Base-by-base conservation (phyloP, 2,329 filamentous ascomycete species). In the Elsinoe fawcettii region DNA sequence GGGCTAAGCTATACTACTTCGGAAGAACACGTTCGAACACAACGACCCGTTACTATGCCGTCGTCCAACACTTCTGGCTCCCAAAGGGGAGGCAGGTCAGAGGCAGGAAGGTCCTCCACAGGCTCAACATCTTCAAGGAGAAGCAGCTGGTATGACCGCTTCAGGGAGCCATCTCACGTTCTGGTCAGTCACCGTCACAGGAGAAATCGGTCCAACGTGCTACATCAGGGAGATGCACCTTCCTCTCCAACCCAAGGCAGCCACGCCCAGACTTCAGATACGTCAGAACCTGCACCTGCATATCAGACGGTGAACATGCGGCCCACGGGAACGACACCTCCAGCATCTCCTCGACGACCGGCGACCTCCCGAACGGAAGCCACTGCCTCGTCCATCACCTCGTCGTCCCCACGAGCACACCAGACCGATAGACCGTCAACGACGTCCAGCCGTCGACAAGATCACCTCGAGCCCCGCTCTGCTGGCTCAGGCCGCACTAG, bases 191-290 rank as follows among this genome's bases (percentile, higher is more conserved):
- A 34, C n/a, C 49, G 32, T 9, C 49, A 25, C 30, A 30, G 32
- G 30, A 36, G 49, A 27, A 25, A 39, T 12, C 41, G 20, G 9
- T 36, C 30, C 11, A 53, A 53, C 25, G 49, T 53, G 8, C 32
- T 53, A 14, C 49, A 53, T 30, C 49, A 53, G 20, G 30, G 22
- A 8, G 34, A 25, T 23, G 20, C 20, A 39, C 49, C 49, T 18
- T 36, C 49, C 32, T 53, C 49, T 53, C 32, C 25, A 11, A 25
- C 20, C 30, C 49, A 53, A 53, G 49, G 49, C 49, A 53, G 49
- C 49, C 30, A 39, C 14, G 30, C 30, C 49, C 16, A 53, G 32
- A 18, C 49, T 53, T 25, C 8, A 22, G 20, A 20, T 27, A 37
- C 49, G 25, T 25, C 49, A 37, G 30, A 16, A 20, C 30, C 25